Evolutionary conservation across 768 basidiomycete species (phyloP).

Genomic region (Sistotremastrum suecicum): DNA sequence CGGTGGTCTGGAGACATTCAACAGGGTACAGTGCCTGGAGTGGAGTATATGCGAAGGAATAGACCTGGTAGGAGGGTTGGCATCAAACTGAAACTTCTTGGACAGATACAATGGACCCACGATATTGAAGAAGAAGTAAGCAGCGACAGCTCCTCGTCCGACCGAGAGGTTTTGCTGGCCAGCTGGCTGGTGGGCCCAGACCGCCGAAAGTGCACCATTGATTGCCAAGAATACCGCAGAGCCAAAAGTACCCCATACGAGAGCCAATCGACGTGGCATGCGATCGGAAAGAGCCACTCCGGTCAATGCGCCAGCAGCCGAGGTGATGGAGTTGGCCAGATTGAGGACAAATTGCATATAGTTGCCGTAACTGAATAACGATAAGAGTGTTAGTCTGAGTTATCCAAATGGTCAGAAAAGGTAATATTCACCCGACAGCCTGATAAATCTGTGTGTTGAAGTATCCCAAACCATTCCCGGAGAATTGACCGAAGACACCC

Average conservation of each 20-base stretch:
- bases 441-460: slow-evolving; percentile 17
- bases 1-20: slow-evolving; percentile 40
- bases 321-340: slow-evolving; percentile 18
- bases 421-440: slow-evolving; percentile 6
- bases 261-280: slow-evolving; percentile 17
- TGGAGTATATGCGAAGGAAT: slow-evolving; percentile 41
- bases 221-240: slow-evolving; percentile 12
- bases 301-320: slow-evolving; percentile 17
- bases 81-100: not conserved
- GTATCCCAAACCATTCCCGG: slow-evolving; percentile 39
- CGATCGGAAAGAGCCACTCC: slow-evolving; percentile 18
- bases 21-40: slow-evolving; percentile 44
- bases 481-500: slow-evolving; percentile 44
- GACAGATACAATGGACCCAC: slow-evolving; percentile 5
- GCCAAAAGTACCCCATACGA: slow-evolving; percentile 19
- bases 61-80: slow-evolving; percentile 13
- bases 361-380: slow-evolving; percentile 7
- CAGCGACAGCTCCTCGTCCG: slow-evolving; percentile 19
- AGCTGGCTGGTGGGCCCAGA: slow-evolving; percentile 7
- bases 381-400: not conserved
- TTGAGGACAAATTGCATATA: slow-evolving; percentile 20
- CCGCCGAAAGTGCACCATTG: slow-evolving; percentile 11
- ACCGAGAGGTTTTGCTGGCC: slow-evolving; percentile 8
- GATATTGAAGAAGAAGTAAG: slow-evolving; percentile 35
- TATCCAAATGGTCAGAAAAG: not conserved